Base-by-base conservation (phyloP, 1,139 yeast genomes). In the Geotrichum klebahnii region DNA sequence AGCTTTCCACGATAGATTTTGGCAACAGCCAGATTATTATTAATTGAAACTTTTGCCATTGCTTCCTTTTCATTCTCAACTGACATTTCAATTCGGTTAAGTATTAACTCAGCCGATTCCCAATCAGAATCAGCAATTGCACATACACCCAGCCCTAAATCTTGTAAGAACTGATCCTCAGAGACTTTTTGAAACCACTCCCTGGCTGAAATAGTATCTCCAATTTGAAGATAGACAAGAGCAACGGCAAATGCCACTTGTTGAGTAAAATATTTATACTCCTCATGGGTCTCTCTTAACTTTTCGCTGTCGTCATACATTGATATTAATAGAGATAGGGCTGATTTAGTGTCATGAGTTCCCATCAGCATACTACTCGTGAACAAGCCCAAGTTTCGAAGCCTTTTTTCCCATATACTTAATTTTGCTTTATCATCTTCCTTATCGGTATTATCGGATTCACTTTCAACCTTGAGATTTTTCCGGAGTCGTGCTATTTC, bases 1-100 rank as follows among this genome's bases (percentile, higher is more conserved):
- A 80, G 71, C 29, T 78, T 69, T 36, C 77, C 75, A 24, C 61
- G 60, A 44, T 64, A 59, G 5, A 63, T 51, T 39, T 59, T 52
- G 3, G 62, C 56, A 14, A 64, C 46, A 1, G 67, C 65, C 19
- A 59, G 50, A 38, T 61, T 58, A 45, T 61, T 61, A 12, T 44
- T 26, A 9, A 46, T 16, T 9, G 52, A 43, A 14, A 49, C 22
- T 17, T 42, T 20, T 24, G 34, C 14, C 9, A 10, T 20, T 3
- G n/a, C 31, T 23, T 38, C 17, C 37, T 17, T 17, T 16, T 36
- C 32, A 20, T 34, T 5, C 5, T 49, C 24, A 3, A 31, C 16
- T 2, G 39, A 14, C 5, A 28, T 28, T 31, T 52, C 52, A 2
- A 39, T 55, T 23, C 48, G 41, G 14, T 50, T 47, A n/a, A 58